These are phyloP conservation scores for Setomelanomma holmii DNA, from an alignment of 2,329 filamentous ascomycete species.

Conservation along the genomic window DNA sequence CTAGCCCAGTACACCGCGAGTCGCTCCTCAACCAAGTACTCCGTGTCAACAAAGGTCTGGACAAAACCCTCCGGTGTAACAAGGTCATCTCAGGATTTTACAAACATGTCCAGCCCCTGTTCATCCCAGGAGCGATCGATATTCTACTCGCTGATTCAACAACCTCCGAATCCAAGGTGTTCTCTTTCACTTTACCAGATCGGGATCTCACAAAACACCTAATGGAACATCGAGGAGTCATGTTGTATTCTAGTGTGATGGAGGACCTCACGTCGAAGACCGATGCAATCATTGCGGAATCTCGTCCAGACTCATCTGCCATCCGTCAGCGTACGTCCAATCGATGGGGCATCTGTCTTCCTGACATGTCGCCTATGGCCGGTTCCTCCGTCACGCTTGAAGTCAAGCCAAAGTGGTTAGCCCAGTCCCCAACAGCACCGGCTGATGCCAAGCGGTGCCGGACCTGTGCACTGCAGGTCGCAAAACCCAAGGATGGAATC, in stretches of 20 bases:
- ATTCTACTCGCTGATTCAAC: slow-evolving; percentile 4
- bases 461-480: slow-evolving; percentile 55
- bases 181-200: slow-evolving; percentile 5
- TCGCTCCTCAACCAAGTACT: slow-evolving; percentile 31
- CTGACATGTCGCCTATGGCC: slow-evolving; percentile 36
- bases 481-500: slow-evolving; percentile 26
- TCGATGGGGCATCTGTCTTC: slow-evolving; percentile 36
- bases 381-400: slow-evolving; percentile 44
- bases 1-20: slow-evolving; percentile 12
- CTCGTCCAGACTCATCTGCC: background rate
- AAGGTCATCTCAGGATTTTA: slow-evolving; percentile 38
- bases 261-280: slow-evolving; percentile 12
- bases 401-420: slow-evolving; percentile 59
- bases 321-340: background rate
- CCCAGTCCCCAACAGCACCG: slow-evolving; percentile 55
- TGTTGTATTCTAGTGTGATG: slow-evolving; percentile 18
- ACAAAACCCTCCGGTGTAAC: slow-evolving; percentile 32
- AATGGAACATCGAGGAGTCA: slow-evolving; percentile 28
- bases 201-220: slow-evolving; percentile 21
- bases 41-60: slow-evolving; percentile 38
- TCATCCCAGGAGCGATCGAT: slow-evolving; percentile 14
- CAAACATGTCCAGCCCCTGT: slow-evolving; percentile 36
- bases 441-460: slow-evolving; percentile 50
- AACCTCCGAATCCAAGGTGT: slow-evolving; percentile 8
- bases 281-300: slow-evolving; percentile 9